These are phyloP conservation scores for Pilatotrama ljubarskyi DNA, from an alignment of 768 basidiomycete genomes.

Conservation along the genomic window DNA sequence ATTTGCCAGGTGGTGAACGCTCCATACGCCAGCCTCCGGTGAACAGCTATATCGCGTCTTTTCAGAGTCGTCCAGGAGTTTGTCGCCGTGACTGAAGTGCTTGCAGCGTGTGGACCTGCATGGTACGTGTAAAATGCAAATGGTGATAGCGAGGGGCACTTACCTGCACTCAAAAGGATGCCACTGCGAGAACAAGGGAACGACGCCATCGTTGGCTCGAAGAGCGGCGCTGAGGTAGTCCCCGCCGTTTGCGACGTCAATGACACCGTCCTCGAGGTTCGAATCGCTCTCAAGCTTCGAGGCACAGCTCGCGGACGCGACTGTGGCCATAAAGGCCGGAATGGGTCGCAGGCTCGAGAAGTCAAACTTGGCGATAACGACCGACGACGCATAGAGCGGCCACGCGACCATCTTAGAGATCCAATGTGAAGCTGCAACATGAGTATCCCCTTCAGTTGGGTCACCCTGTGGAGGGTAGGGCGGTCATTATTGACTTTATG, in stretches of 20 bases:
- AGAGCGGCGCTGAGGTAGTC: conserved; percentile 12
- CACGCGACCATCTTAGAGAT: conserved; percentile 6
- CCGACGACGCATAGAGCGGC: conserved; percentile 32
- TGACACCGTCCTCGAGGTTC: not conserved
- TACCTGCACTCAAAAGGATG: conserved; percentile 49
- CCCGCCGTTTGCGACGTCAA: not conserved
- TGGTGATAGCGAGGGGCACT: conserved; percentile 6
- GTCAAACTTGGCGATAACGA: conserved; percentile 40
- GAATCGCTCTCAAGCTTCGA: not conserved
- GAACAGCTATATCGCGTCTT: conserved; percentile 3
- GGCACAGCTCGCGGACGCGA: not conserved
- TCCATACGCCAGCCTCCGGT: conserved; percentile 42
- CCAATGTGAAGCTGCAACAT: not conserved
- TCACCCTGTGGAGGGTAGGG: too few relatives aligned
- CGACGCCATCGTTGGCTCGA: conserved; percentile 49
- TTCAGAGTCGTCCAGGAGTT: not conserved
- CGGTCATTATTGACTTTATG: too few relatives aligned
- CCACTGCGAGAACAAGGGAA: conserved; percentile 52
- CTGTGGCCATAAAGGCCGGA: conserved; percentile 34
- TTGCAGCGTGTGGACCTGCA: conserved; percentile 16
- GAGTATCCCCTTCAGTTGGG: not conserved
- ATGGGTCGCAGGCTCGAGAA: conserved; percentile 37
- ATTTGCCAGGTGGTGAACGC: conserved; percentile 37
- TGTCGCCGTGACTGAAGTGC: conserved; percentile 18
- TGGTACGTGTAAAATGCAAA: not conserved